phyloP scores from a whole-genome alignment of 2,329 filamentous ascomycete species.

The Fusarium avenaceum region DNA sequence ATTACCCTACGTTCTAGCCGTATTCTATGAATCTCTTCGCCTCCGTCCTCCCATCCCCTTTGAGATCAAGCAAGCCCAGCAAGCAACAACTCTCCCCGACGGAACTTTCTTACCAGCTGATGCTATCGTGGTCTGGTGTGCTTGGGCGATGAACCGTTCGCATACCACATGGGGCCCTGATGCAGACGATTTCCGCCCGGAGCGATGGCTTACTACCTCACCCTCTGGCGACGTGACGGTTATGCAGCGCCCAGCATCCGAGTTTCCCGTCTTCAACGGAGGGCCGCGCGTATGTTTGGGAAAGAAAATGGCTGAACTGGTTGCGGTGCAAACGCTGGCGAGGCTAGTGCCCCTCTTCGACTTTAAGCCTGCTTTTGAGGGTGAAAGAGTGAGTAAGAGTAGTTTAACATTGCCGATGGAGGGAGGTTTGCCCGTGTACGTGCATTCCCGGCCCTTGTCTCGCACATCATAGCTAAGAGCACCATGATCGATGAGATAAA shows the following conservation, averaged over 20 bases:
- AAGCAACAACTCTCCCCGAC: conserved; percentile 68
- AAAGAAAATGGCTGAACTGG: conserved; percentile 73
- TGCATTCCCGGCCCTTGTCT: conserved; percentile 7
- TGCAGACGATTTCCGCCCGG: conserved; percentile 67
- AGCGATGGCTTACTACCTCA: conserved; percentile 65
- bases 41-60: conserved; percentile 75
- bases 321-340: conserved; percentile 69
- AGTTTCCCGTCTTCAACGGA: conserved; percentile 76
- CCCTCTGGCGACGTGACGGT: conserved; percentile 54
- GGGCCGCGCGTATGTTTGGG: conserved; percentile 72
- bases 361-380: conserved; percentile 60
- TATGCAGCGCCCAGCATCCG: conserved; percentile 61
- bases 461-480: background rate
- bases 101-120: conserved; percentile 68
- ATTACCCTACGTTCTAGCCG: conserved; percentile 70
- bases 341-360: conserved; percentile 64
- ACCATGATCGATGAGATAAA: background rate
- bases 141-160: conserved; percentile 75
- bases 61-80: conserved; percentile 72
- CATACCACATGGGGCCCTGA: conserved; percentile 68
- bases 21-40: conserved; percentile 73
- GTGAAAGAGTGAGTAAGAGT: conserved; percentile 68
- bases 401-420: conserved; percentile 75
- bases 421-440: conserved; percentile 64
- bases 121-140: conserved; percentile 72